These are phyloP conservation scores for Exserohilum rostratum DNA, from an alignment of 2,329 filamentous ascomycete genomes.

Conservation along the genomic window DNA sequence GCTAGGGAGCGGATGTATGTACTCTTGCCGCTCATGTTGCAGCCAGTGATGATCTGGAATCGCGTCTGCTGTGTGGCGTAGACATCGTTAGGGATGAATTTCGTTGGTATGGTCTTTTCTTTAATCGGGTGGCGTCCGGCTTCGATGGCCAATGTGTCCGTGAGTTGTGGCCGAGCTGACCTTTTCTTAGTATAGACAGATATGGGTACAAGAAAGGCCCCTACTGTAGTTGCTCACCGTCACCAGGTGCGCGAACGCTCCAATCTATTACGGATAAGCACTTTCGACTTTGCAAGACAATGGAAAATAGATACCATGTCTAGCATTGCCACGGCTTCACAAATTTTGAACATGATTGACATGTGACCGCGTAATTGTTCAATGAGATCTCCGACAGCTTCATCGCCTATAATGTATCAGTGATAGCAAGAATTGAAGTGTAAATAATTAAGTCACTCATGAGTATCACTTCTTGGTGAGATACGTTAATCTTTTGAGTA, in stretches of 20 bases:
- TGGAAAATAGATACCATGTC: conserved; percentile 70
- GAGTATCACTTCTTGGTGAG: conserved; percentile 81
- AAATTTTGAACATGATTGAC: conserved; percentile 78
- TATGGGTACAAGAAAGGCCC: conserved; percentile 3
- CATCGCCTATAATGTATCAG: conserved; percentile 58
- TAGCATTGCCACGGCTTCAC: conserved; percentile 82
- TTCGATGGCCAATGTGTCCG: conserved; percentile 72
- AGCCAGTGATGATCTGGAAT: conserved; percentile 93
- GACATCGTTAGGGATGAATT: conserved; percentile 87
- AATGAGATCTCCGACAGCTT: conserved; percentile 73
- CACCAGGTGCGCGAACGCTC: conserved; percentile 63
- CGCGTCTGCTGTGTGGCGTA: conserved; percentile 80
- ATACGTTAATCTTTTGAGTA: conserved; percentile 70
- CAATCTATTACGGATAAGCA: conserved; percentile 26
- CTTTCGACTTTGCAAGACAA: not conserved
- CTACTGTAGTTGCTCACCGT: conserved; percentile 66
- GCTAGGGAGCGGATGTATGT: conserved; percentile 90
- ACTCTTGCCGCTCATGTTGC: conserved; percentile 96
- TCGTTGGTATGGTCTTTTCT: conserved; percentile 71
- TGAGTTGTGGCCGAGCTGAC: conserved; percentile 68
- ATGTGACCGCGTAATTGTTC: conserved; percentile 73
- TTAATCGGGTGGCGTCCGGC: conserved; percentile 78
- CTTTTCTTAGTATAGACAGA: conserved; percentile 10
- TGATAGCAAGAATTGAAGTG: not conserved
- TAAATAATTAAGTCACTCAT: conserved; percentile 60